Evolutionary conservation across 2,329 filamentous ascomycete genomes (phyloP).

Genomic region (Stachybotrys elegans): DNA sequence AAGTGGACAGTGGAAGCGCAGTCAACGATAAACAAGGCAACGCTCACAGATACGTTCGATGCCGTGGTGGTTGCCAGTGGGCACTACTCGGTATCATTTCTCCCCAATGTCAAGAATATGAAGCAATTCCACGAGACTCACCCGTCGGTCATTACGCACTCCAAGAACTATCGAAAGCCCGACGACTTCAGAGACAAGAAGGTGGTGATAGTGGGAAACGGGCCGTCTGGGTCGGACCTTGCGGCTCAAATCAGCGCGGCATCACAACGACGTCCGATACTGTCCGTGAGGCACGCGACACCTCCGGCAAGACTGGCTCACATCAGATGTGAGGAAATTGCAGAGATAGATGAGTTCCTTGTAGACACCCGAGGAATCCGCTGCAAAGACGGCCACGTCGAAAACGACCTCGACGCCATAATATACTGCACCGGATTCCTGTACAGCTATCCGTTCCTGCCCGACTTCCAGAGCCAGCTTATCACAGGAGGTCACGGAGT

Average conservation of each 20-base stretch:
- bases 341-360: conserved; percentile 54
- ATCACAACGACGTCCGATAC: conserved; percentile 56
- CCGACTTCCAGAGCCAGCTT: conserved; percentile 40
- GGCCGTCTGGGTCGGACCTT: conserved; percentile 80
- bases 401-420: conserved; percentile 66
- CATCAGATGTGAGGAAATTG: conserved; percentile 44
- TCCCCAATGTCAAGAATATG: conserved; percentile 60
- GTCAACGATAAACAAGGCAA: conserved; percentile 38
- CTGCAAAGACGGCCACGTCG: conserved; percentile 61
- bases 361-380: conserved; percentile 52
- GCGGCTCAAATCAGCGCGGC: conserved; percentile 65
- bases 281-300: conserved; percentile 53
- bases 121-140: conserved; percentile 52
- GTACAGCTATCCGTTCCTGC: conserved; percentile 73
- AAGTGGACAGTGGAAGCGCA: conserved; percentile 58
- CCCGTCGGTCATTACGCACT: conserved; percentile 62
- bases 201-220: conserved; percentile 79
- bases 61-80: conserved; percentile 72
- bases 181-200: conserved; percentile 62
- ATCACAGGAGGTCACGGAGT: conserved; percentile 67
- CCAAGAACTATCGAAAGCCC: conserved; percentile 72
- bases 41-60: conserved; percentile 54
- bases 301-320: conserved; percentile 38
- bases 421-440: conserved; percentile 90
- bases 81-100: conserved; percentile 65